Percentiles rank a stretch among this genome's conserved stretches.
Evolutionary conservation across 768 basidiomycete genomes (phyloP).

Genomic region (Phaeotremella skinneri): DNA sequence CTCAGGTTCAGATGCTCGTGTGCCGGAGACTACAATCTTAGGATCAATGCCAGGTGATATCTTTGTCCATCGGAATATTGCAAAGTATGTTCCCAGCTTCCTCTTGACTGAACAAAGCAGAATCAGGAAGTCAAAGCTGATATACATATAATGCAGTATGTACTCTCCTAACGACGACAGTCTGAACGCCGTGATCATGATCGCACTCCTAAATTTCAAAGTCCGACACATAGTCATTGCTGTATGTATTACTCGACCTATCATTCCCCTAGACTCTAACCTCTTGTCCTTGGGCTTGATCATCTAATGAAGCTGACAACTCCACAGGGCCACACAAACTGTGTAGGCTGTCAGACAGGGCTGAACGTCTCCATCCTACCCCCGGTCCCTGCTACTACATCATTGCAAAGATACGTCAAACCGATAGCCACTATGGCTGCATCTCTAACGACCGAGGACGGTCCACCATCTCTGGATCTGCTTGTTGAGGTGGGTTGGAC

Average conservation of each 20-base stretch:
- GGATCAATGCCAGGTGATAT: slow-evolving; percentile 44
- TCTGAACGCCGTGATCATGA: slow-evolving; percentile 42
- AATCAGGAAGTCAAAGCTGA: not conserved
- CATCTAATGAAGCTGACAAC: not conserved
- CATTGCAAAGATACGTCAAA: slow-evolving; percentile 36
- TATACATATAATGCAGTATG: slow-evolving; percentile 16
- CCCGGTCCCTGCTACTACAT: slow-evolving; percentile 20
- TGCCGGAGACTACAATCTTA: slow-evolving; percentile 43
- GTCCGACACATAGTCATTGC: slow-evolving; percentile 46
- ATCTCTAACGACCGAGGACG: slow-evolving; percentile 22
- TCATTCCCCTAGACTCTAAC: slow-evolving; percentile 1
- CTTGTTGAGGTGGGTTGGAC: slow-evolving; percentile 21
- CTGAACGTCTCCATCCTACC: slow-evolving; percentile 39
- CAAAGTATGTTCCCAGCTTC: slow-evolving; percentile 26
- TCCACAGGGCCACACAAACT: slow-evolving; percentile 40
- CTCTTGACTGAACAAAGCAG: not conserved
- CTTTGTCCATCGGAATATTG: slow-evolving; percentile 42
- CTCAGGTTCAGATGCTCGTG: slow-evolving; percentile 42
- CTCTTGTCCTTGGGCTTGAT: not conserved
- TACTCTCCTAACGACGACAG: slow-evolving; percentile 43
- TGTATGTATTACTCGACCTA: slow-evolving; percentile 17
- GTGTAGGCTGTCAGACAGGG: slow-evolving; percentile 40
- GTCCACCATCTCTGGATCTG: slow-evolving; percentile 38
- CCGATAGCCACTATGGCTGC: slow-evolving; percentile 32
- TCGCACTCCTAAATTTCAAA: slow-evolving; percentile 45